Base-by-base conservation (phyloP, 768 basidiomycete species). In the Amanita subjunquillea region DNA sequence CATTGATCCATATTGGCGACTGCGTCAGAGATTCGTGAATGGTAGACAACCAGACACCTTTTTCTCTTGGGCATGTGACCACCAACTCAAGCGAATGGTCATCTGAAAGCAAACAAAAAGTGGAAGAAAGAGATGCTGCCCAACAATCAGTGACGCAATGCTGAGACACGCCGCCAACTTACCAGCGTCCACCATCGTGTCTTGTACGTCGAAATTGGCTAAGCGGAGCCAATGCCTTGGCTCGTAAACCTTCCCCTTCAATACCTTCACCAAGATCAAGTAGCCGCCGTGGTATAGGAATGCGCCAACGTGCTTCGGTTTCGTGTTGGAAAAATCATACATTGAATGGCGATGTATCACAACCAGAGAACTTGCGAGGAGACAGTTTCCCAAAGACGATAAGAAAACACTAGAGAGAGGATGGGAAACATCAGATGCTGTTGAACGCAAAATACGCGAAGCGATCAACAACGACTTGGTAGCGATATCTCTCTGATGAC, bases 211-310 rank as follows among this genome's bases (percentile, higher is more conserved):
- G 58, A 90, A 88, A 17, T 80, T 79, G 42, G 76, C 74, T 20
- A 96, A 69, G 38, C 82, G 78, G 60, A 98, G 85, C 87, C 92
- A 98, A 63, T 95, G 87, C 55, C 76, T 79, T 15, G 91, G 83
- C 60, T 94, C 91, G 61, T 96, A 99, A 32, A 72, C 72, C 63
- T 76, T 88, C 54, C 79, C 75, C 68, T 90, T 92, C 58, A 77
- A 72, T 38, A 93, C 85, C 69, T 95, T 97, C 57, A 82, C 90
- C 42, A 99, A 70, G 20, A 96, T 75, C 37, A 97, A 67, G 63
- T 91, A 97, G 9, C 88, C 91, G 9, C 87, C 83, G 34, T 76
- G 69, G 60, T 93, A 99, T 41, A 99, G 70, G 66, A 99, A 95
- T 15, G 86, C 87, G 29, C 89, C 93, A 23, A 91, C 75, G 65